These are phyloP conservation scores for Rhodotorula paludigena DNA, from an alignment of 768 basidiomycete species.

Conservation along the genomic window DNA sequence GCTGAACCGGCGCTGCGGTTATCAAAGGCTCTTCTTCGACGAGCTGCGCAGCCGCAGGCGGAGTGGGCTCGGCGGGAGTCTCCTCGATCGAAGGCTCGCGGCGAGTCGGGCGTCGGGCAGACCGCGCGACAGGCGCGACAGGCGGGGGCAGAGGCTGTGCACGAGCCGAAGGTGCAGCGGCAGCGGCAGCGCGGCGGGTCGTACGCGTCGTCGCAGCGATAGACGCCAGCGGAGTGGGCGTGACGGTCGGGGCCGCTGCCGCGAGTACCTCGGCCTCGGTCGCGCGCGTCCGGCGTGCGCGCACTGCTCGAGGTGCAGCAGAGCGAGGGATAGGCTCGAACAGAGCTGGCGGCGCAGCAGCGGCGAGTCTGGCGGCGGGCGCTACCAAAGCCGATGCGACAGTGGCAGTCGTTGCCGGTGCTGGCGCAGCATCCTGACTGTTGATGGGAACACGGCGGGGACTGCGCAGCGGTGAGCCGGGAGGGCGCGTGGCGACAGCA, in stretches of 20 bases:
- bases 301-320: background rate
- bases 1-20: too few relatives aligned
- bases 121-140: background rate
- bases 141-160: background rate
- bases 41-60: too few relatives aligned
- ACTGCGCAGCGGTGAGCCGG: slow-evolving; percentile 12
- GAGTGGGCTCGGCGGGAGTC: background rate
- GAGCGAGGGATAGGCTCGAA: background rate
- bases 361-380: slow-evolving; percentile 9
- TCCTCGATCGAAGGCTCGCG: background rate
- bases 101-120: background rate
- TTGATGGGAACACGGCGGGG: slow-evolving; percentile 15
- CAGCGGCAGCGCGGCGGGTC: background rate
- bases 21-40: too few relatives aligned
- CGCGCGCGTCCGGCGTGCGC: background rate
- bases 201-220: background rate
- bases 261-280: background rate
- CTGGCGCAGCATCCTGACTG: background rate
- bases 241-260: background rate
- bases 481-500: background rate
- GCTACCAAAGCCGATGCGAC: background rate
- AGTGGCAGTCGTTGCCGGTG: background rate
- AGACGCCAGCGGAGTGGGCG: too few relatives aligned
- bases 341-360: background rate
- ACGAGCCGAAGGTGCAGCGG: background rate